Evolutionary conservation across 2,329 filamentous ascomycete genomes (phyloP).

Genomic region (Teratosphaeria viscida): DNA sequence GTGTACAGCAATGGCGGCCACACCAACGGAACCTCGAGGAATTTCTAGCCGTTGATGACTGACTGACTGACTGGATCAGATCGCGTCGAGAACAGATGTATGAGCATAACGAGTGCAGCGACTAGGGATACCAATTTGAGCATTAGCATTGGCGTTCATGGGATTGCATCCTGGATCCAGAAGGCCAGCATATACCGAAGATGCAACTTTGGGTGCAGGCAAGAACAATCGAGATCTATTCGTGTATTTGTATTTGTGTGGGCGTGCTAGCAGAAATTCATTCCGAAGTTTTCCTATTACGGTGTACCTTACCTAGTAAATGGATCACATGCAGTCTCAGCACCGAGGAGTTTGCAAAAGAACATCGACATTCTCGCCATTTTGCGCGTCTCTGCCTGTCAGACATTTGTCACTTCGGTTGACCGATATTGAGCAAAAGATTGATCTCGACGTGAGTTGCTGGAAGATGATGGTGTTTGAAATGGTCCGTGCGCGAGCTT

Average conservation of each 20-base stretch:
- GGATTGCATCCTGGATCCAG: not conserved
- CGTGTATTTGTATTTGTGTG: not conserved
- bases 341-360: too few species aligned
- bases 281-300: too few species aligned
- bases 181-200: not conserved
- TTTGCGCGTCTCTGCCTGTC: too few species aligned
- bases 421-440: not conserved
- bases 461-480: not conserved
- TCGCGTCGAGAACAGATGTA: not conserved
- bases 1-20: constrained; percentile 20
- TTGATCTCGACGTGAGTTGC: not conserved
- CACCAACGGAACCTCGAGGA: not conserved
- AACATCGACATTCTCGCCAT: too few species aligned
- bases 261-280: too few species aligned
- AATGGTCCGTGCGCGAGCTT: not conserved
- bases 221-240: not conserved
- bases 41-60: not conserved
- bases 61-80: not conserved
- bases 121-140: not conserved
- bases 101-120: not conserved
- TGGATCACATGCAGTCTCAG: too few species aligned
- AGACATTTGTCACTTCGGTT: too few species aligned
- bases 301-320: too few species aligned
- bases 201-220: not conserved
- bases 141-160: not conserved